Evolutionary conservation across 2,329 filamentous ascomycete species (phyloP).

Genomic region (Plenodomus biglobosus): DNA sequence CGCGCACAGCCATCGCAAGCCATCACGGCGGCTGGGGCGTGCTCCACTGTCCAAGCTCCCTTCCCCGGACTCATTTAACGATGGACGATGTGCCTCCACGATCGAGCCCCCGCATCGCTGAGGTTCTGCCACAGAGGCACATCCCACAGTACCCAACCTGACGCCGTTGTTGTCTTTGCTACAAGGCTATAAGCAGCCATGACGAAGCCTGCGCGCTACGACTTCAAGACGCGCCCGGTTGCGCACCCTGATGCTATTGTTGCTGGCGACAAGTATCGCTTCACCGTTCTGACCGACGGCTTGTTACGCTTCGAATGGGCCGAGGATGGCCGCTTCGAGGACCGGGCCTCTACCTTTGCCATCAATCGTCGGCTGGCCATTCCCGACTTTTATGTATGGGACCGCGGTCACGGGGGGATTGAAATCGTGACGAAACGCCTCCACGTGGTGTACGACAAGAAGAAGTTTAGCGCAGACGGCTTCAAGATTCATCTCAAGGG

Average conservation of each 20-base stretch:
- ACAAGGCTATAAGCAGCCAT: conserved; percentile 17
- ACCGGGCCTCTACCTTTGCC: conserved; percentile 64
- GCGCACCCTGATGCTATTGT: conserved; percentile 52
- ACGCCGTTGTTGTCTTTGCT: conserved; percentile 6
- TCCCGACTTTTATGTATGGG: conserved; percentile 52
- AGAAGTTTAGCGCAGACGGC: conserved; percentile 55
- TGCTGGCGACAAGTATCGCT: conserved; percentile 56
- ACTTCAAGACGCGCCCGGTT: conserved; percentile 48
- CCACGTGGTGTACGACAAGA: conserved; percentile 61
- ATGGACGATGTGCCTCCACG: conserved; percentile 22
- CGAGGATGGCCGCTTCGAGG: conserved; percentile 61
- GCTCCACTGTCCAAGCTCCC: conserved; percentile 20
- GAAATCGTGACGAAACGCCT: conserved; percentile 60
- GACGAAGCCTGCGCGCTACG: conserved; percentile 44
- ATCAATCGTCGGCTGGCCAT: conserved; percentile 55
- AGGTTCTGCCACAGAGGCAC: conserved; percentile 1
- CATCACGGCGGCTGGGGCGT: conserved; percentile 18
- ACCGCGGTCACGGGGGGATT: conserved; percentile 48
- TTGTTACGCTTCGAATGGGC: conserved; percentile 65
- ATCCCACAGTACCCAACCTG: conserved; percentile 9
- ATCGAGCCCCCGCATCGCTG: conserved; percentile 7
- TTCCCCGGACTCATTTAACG: conserved; percentile 28
- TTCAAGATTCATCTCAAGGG: conserved; percentile 52
- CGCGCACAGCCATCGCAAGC: conserved; percentile 24
- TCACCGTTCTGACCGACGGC: conserved; percentile 60